These are phyloP conservation scores for Pythium oligandrum DNA, from an alignment of 352 stramenopile species.

Conservation along the genomic window DNA sequence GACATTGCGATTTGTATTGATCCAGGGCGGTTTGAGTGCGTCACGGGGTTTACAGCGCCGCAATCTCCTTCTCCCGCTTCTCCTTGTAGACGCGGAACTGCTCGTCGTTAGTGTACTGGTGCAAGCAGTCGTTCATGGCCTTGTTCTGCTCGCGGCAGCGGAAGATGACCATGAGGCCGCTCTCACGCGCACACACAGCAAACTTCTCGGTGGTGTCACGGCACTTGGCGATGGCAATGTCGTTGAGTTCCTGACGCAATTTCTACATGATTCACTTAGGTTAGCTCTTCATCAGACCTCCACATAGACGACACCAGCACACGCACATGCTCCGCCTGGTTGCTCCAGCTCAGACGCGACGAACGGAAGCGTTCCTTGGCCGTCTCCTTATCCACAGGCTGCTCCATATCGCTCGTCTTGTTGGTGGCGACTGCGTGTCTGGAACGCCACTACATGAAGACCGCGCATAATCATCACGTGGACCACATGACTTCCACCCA, in stretches of 20 bases:
- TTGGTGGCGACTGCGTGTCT: slow-evolving; percentile 4
- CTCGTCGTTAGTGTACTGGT: slow-evolving; percentile 75
- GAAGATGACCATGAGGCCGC: slow-evolving; percentile 68
- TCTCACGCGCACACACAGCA: slow-evolving; percentile 57
- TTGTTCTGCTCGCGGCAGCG: slow-evolving; percentile 69
- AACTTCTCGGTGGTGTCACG: slow-evolving; percentile 48
- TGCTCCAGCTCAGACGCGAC: slow-evolving; percentile 78
- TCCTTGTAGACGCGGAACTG: slow-evolving; percentile 66
- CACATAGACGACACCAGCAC: not conserved
- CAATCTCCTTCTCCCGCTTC: slow-evolving; percentile 52
- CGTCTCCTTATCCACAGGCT: slow-evolving; percentile 64
- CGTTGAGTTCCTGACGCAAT: slow-evolving; percentile 75
- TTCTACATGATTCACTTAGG: slow-evolving; percentile 28
- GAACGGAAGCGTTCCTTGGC: slow-evolving; percentile 68
- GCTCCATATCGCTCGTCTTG: slow-evolving; percentile 22
- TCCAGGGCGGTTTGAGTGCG: too few relatives aligned
- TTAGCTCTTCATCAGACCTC: too few relatives aligned
- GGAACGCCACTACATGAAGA: slow-evolving; percentile 1
- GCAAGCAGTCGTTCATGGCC: slow-evolving; percentile 75
- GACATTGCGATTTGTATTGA: too few relatives aligned
- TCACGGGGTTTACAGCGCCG: too few relatives aligned
- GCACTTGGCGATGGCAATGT: slow-evolving; percentile 82
- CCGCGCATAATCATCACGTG: too few relatives aligned
- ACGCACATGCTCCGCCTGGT: slow-evolving; percentile 76
- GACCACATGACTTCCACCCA: too few relatives aligned